These are phyloP conservation scores for Aspergillus persii DNA, from an alignment of 2,329 filamentous ascomycete genomes.

Conservation along the genomic window DNA sequence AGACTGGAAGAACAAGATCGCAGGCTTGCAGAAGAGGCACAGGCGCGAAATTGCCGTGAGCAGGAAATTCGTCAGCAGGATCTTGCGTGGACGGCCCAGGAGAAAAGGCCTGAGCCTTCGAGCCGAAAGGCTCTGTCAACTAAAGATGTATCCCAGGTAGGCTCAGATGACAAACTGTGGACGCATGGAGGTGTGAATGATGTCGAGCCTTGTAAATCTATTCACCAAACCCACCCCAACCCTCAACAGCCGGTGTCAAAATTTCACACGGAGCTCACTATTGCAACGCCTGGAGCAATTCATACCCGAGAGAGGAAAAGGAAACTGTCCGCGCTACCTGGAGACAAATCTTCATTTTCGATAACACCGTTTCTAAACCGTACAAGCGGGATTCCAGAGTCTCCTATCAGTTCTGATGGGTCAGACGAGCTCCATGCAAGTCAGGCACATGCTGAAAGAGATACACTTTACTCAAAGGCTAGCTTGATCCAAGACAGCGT, in stretches of 20 bases:
- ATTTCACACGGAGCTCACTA: slow-evolving; percentile 46
- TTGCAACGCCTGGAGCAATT: slow-evolving; percentile 52
- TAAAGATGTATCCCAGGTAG: slow-evolving; percentile 71
- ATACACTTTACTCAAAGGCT: not conserved
- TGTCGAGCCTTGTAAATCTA: slow-evolving; percentile 25
- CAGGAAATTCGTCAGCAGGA: slow-evolving; percentile 56
- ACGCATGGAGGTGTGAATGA: slow-evolving; percentile 37
- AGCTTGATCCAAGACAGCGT: not conserved
- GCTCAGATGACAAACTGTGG: slow-evolving; percentile 50
- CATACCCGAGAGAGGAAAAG: slow-evolving; percentile 56
- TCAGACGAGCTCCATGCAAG: slow-evolving; percentile 21
- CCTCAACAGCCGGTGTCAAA: slow-evolving; percentile 27
- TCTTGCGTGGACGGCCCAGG: slow-evolving; percentile 61
- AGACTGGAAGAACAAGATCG: slow-evolving; percentile 49
- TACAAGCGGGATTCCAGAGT: slow-evolving; percentile 55
- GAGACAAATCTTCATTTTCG: slow-evolving; percentile 88
- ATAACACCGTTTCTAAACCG: slow-evolving; percentile 91
- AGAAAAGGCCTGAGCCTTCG: slow-evolving; percentile 68
- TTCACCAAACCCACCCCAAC: slow-evolving; percentile 43
- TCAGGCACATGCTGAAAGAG: slow-evolving; percentile 6
- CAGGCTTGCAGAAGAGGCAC: slow-evolving; percentile 52
- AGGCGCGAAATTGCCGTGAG: slow-evolving; percentile 48
- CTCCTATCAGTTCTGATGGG: slow-evolving; percentile 28
- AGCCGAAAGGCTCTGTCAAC: slow-evolving; percentile 67
- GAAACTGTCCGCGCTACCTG: slow-evolving; percentile 60